Conservation (phyloP, 2,329 filamentous ascomycete species). For the Fusarium sp. region DNA sequence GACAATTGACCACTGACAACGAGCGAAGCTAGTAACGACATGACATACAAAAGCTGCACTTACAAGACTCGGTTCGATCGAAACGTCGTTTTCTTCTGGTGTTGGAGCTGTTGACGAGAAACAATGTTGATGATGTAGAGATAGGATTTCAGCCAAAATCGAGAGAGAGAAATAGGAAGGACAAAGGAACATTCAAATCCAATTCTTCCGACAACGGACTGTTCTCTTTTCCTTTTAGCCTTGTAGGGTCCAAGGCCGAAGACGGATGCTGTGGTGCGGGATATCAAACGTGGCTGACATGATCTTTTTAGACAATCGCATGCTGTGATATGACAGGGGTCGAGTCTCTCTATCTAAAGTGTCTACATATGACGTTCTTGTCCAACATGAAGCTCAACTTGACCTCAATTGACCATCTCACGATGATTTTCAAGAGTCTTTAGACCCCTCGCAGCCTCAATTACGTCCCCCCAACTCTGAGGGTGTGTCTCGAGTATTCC, state of each 20-base stretch:
- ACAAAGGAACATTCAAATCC: conserved; percentile 15
- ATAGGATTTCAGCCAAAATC: conserved; percentile 28
- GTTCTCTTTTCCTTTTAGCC: conserved; percentile 36
- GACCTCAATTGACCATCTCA: conserved; percentile 18
- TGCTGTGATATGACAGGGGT: conserved; percentile 24
- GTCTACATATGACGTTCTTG: conserved; percentile 21
- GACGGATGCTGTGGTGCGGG: conserved; percentile 25
- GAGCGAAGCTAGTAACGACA: conserved; percentile 12
- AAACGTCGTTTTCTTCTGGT: conserved; percentile 9
- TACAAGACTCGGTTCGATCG: conserved; percentile 16
- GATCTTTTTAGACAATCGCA: conserved; percentile 30
- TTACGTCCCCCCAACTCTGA: conserved; percentile 15
- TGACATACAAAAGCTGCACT: conserved; percentile 20
- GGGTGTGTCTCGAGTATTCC: conserved; percentile 33
- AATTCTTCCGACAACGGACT: conserved; percentile 41
- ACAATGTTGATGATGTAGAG: conserved; percentile 18
- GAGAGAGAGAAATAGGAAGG: conserved; percentile 26
- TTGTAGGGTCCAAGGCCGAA: conserved; percentile 29
- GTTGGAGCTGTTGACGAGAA: conserved; percentile 11
- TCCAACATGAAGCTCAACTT: conserved; percentile 30
- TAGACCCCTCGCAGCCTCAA: conserved; percentile 1
- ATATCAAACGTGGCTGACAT: conserved; percentile 33
- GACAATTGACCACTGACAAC: conserved; percentile 13
- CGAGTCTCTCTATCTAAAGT: conserved; percentile 22
- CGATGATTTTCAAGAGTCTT: conserved; percentile 31